Evolutionary conservation across 2,329 filamentous ascomycete genomes (phyloP).

Genomic region (Alternaria arborescens): DNA sequence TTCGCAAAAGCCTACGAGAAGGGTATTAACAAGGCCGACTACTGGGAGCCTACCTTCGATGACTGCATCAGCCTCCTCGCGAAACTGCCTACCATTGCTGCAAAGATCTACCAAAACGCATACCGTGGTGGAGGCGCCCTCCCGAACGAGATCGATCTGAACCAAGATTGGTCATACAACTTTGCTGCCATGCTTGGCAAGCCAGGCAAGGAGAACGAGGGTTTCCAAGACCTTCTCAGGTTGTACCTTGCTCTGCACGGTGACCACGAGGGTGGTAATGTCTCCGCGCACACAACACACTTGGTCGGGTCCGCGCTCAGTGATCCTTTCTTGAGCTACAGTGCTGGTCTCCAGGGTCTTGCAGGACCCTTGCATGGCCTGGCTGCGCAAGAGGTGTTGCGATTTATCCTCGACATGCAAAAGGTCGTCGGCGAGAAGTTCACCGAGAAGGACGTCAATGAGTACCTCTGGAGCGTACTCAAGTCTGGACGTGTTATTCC

Average conservation of each 20-base stretch:
- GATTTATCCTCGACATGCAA: slow-evolving; percentile 98
- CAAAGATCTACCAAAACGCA: slow-evolving; percentile 95
- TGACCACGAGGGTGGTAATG: slow-evolving; percentile 97
- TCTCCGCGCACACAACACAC: slow-evolving; percentile 94
- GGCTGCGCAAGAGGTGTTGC: slow-evolving; percentile 94
- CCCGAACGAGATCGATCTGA: slow-evolving; percentile 76
- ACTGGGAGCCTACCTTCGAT: slow-evolving; percentile 98
- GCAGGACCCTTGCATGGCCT: slow-evolving; percentile 94
- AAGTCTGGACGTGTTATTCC: slow-evolving; percentile 94
- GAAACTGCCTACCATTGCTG: slow-evolving; percentile 95
- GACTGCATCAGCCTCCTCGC: slow-evolving; percentile 92
- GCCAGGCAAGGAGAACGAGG: slow-evolving; percentile 84
- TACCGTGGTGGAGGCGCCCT: slow-evolving; percentile 78
- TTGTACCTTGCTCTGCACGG: slow-evolving; percentile 96
- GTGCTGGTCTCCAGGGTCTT: slow-evolving; percentile 91
- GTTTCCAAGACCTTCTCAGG: slow-evolving; percentile 93
- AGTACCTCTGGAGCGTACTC: slow-evolving; percentile 91
- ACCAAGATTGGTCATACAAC: slow-evolving; percentile 98
- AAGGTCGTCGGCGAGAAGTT: slow-evolving; percentile 80
- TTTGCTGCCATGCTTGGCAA: slow-evolving; percentile 97
- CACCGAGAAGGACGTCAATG: slow-evolving; percentile 80
- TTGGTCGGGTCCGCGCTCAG: slow-evolving; percentile 93
- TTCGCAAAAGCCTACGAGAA: slow-evolving; percentile 94
- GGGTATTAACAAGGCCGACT: slow-evolving; percentile 92
- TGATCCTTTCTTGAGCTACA: slow-evolving; percentile 95